Conservation (phyloP, 2,329 filamentous ascomycete genomes). For the Phaeosphaeriaceae sp. region DNA sequence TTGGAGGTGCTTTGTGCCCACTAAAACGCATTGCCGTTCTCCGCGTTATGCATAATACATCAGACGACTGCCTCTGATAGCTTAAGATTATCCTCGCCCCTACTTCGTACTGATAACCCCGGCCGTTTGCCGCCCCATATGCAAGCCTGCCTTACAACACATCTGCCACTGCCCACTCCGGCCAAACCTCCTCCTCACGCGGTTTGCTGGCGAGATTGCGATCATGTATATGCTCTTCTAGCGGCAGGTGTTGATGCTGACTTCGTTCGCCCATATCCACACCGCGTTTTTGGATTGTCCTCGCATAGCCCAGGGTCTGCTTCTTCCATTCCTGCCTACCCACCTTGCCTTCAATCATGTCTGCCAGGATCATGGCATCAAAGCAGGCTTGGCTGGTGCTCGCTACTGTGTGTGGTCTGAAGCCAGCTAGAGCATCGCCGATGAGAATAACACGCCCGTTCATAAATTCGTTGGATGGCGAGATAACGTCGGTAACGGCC, state of each 20-base stretch:
- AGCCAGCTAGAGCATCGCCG: slow-evolving; percentile 57
- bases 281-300: slow-evolving; percentile 47
- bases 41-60: no score
- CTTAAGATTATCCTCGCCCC: no score
- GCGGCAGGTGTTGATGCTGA: slow-evolving; percentile 47
- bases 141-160: neutral
- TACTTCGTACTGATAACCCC: no score
- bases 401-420: slow-evolving; percentile 57
- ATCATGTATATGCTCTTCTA: slow-evolving; percentile 33
- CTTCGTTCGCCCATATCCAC: slow-evolving; percentile 52
- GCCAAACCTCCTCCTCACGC: slow-evolving; percentile 34
- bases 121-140: no score
- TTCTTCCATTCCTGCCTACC: slow-evolving; percentile 46
- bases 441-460: slow-evolving; percentile 55
- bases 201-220: slow-evolving; percentile 32
- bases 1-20: no score
- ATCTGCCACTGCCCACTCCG: slow-evolving; percentile 28
- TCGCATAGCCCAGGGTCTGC: slow-evolving; percentile 47
- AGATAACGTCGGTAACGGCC: slow-evolving; percentile 54
- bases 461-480: slow-evolving; percentile 47
- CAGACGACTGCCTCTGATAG: no score
- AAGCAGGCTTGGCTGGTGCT: slow-evolving; percentile 59
- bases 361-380: slow-evolving; percentile 52
- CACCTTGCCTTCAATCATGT: slow-evolving; percentile 50
- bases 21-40: no score